Conservation (phyloP, 305 asterid species). For the Stenogyne calaminthoides region DNA sequence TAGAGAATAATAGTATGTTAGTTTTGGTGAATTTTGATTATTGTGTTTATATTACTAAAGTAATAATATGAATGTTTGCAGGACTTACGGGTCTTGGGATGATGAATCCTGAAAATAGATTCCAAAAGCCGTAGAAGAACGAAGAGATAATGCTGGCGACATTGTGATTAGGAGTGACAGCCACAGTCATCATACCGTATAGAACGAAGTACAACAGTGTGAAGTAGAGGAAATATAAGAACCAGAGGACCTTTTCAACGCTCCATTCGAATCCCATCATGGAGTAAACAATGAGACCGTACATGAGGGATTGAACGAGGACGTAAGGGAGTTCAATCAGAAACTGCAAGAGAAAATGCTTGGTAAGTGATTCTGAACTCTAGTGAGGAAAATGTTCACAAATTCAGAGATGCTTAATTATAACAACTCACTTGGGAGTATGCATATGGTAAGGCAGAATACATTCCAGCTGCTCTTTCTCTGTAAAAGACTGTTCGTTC, state of each 20-base stretch:
- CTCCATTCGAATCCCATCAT: slow-evolving; percentile 55
- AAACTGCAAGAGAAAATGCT: slow-evolving; percentile 29
- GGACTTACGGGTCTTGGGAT: slow-evolving; percentile 52
- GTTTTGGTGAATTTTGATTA: slow-evolving; percentile 1
- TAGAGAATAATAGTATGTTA: neutral
- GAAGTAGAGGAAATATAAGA: slow-evolving; percentile 44
- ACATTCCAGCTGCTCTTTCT: slow-evolving; percentile 74
- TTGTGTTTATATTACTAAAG: neutral
- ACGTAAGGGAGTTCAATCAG: slow-evolving; percentile 47
- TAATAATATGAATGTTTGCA: neutral
- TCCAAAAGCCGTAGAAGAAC: slow-evolving; percentile 41
- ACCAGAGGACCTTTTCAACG: slow-evolving; percentile 45
- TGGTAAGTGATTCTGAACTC: neutral
- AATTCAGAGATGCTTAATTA: neutral
- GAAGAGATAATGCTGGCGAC: slow-evolving; percentile 43
- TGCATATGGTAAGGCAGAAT: slow-evolving; percentile 64
- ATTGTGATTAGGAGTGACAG: slow-evolving; percentile 51
- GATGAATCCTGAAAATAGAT: slow-evolving; percentile 47
- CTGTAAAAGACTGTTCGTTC: slow-evolving; percentile 65
- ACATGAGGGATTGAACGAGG: slow-evolving; percentile 36
- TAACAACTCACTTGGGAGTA: slow-evolving; percentile 53
- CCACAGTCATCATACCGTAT: slow-evolving; percentile 53
- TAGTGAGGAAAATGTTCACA: neutral
- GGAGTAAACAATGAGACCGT: slow-evolving; percentile 39
- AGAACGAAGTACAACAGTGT: slow-evolving; percentile 41